Percentiles rank a stretch among this genome's conserved stretches.
Evolutionary conservation across 306 rosid genomes (phyloP).

Genomic region (Ammopiptanthus mongolicus): DNA sequence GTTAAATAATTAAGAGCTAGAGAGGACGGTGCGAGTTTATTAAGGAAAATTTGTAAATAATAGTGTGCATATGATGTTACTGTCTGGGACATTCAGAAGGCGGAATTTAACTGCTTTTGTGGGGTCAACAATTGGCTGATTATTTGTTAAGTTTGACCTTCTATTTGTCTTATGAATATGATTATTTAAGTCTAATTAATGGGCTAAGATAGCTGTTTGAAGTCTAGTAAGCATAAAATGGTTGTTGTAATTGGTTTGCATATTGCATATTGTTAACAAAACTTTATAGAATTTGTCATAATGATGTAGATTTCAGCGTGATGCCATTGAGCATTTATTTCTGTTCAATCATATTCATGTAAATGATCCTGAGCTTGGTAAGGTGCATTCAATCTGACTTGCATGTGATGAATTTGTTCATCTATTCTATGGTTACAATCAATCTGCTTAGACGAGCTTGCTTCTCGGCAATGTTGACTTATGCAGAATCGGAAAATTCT

Average conservation of each 20-base stretch:
- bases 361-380: not conserved
- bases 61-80: conserved; percentile 3
- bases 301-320: not conserved
- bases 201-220: conserved; percentile 5
- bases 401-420: not conserved
- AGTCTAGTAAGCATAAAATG: conserved; percentile 6
- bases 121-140: not conserved
- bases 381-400: not conserved
- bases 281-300: not conserved
- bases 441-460: not conserved
- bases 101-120: not conserved
- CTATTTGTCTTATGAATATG: not conserved
- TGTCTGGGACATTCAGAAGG: conserved; percentile 14
- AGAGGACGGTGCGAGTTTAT: not conserved
- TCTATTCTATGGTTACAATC: not conserved
- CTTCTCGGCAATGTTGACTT: not conserved
- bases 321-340: conserved; percentile 23
- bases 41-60: not conserved
- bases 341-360: conserved; percentile 8
- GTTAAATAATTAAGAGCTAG: conserved; percentile 21
- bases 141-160: not conserved
- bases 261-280: not conserved
- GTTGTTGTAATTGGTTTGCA: not conserved
- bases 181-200: not conserved
- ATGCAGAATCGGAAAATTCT: conserved; percentile 9